Percentiles rank a stretch among this genome's conserved stretches.
These are phyloP conservation scores for Avena eriantha DNA, from an alignment of 176 grass and related monocot genomes.

Conservation along the genomic window DNA sequence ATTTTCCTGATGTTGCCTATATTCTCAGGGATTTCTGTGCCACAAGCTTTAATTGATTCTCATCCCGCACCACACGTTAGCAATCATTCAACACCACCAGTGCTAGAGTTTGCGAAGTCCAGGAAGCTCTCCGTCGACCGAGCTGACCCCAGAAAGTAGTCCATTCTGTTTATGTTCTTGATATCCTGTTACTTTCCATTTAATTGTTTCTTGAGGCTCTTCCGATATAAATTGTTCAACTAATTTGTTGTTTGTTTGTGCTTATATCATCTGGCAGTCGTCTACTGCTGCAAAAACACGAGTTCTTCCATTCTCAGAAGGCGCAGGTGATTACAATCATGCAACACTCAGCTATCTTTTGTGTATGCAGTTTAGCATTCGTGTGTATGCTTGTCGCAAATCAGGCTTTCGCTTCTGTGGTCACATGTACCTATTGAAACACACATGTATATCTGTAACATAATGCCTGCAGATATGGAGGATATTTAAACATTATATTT, in stretches of 20 bases:
- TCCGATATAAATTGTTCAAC: constrained; percentile 3
- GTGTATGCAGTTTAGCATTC: neutral
- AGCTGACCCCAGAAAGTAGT: constrained; percentile 68
- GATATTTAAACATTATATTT: neutral
- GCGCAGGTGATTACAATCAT: constrained; percentile 61
- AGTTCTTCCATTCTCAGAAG: constrained; percentile 86
- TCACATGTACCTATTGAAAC: constrained; percentile 12
- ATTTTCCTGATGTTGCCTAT: constrained; percentile 34
- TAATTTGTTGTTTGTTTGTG: constrained; percentile 20
- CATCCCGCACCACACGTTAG: constrained; percentile 49
- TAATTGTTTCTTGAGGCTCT: neutral
- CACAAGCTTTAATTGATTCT: constrained; percentile 50
- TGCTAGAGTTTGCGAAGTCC: constrained; percentile 39
- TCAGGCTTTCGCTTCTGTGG: neutral
- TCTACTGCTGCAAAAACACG: constrained; percentile 65
- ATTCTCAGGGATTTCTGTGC: constrained; percentile 25
- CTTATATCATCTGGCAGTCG: constrained; percentile 61
- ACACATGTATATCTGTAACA: constrained; percentile 5
- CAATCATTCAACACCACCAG: constrained; percentile 53
- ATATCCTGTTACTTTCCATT: neutral
- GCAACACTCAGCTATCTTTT: constrained; percentile 12
- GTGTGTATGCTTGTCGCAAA: neutral
- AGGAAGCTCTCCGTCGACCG: constrained; percentile 66
- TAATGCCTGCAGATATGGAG: neutral
- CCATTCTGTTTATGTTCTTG: constrained; percentile 33